Evolutionary conservation across 208 protist species (phyloP), one percentile per base, ranked within the genome.

Genomic region (Entamoeba dispar): DNA sequence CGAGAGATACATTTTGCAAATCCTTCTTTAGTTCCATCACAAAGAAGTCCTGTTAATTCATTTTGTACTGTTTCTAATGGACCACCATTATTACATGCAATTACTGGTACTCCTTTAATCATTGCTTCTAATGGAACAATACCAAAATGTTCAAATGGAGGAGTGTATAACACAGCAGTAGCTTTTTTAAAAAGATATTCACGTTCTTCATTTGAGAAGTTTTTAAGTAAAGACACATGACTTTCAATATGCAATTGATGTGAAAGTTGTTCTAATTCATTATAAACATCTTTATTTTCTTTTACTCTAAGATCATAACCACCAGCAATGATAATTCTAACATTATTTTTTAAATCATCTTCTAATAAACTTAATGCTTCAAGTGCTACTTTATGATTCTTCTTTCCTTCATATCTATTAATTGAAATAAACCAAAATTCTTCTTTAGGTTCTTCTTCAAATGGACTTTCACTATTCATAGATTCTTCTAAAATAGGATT

Each of bases 331-430:
- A 96, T 90, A 5, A 97, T 73, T 19, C 22, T 47, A 22, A 19
- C 5, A 92, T 19, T 31, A 38, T 27, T 17, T 31, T 14, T 50
- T 22, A 50, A n/a, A 90, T 73, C n/a, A 52, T 73, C 7, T 5
- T 49, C 19, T 4, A 93, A 7, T 34, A 27, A 55, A 50, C 50
- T 15, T 6, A 91, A 73, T 47, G 91, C 91, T 43, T 92, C 49
- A 12, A 91, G 7, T 8, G 73, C 57, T 7, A 86, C 22, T 92
- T 5, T 22, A 90, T 38, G 92, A 77, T 86, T 93, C 31, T 99
- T 99, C 94, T 99, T 99, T 8, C 96, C 94, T 95, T 99, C 98
- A 95, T 98, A 99, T 47, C 98, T 96, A 94, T 99, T 99, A 69
- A 99, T 97, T 31, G 98, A 99, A 14, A 99, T 94, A 52, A 52